phyloP scores from a whole-genome alignment of 352 stramenopile genomes.

The Phytophthora ohioensis region DNA sequence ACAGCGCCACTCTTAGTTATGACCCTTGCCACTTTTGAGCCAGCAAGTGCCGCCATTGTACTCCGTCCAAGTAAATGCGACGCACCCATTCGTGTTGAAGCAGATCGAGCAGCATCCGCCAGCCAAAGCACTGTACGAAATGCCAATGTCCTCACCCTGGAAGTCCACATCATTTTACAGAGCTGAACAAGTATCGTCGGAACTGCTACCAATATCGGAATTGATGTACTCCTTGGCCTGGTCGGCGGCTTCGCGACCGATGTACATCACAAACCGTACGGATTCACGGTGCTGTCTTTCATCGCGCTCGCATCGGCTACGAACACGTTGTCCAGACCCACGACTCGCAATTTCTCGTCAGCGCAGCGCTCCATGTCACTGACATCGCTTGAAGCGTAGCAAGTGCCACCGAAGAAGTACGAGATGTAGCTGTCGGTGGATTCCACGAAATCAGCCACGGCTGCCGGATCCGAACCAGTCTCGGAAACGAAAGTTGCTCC shows the following conservation, averaged over 20 bases:
- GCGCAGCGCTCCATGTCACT: slow-evolving; percentile 62
- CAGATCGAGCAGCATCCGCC: slow-evolving; percentile 54
- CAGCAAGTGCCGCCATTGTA: slow-evolving; percentile 60
- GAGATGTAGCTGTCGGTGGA: slow-evolving; percentile 47
- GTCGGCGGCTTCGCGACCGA: slow-evolving; percentile 59
- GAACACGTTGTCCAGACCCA: slow-evolving; percentile 71
- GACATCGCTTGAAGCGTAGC: slow-evolving; percentile 61
- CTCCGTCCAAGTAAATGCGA: slow-evolving; percentile 59
- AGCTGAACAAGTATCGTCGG: slow-evolving; percentile 28
- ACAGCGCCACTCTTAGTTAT: slow-evolving; percentile 22
- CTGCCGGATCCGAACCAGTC: slow-evolving; percentile 34
- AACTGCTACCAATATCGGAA: slow-evolving; percentile 11
- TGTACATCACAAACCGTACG: slow-evolving; percentile 81
- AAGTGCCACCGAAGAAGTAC: slow-evolving; percentile 76
- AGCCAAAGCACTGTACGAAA: slow-evolving; percentile 31
- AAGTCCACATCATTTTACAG: slow-evolving; percentile 57
- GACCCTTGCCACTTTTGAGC: slow-evolving; percentile 56
- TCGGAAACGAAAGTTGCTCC: slow-evolving; percentile 60
- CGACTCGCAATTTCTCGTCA: slow-evolving; percentile 60
- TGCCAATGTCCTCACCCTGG: slow-evolving; percentile 50
- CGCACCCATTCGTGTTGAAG: slow-evolving; percentile 32
- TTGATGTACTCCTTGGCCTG: slow-evolving; percentile 49
- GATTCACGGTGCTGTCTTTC: slow-evolving; percentile 67
- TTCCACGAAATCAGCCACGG: slow-evolving; percentile 51
- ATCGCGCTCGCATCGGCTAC: slow-evolving; percentile 66